Percentiles rank a stretch among this genome's conserved stretches.
Conservation (phyloP, 306 rosid genomes). For the Citrullus amarus region DNA sequence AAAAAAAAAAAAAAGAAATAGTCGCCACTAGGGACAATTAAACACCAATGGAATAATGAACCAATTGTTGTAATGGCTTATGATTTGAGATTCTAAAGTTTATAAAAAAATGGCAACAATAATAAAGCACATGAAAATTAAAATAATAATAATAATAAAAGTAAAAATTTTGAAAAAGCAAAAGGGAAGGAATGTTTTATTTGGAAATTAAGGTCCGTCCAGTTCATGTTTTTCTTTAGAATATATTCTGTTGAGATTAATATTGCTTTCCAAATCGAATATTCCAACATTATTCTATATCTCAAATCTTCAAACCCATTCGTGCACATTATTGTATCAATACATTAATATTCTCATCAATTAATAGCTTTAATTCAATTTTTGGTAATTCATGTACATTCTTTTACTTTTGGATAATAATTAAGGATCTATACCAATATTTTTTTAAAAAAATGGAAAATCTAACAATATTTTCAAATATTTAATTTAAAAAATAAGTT, state of each 20-base stretch:
- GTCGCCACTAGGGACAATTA: not conserved
- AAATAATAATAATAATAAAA: no score
- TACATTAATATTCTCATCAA: no score
- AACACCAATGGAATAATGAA: not conserved
- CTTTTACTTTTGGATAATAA: no score
- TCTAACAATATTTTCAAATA: no score
- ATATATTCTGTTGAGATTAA: not conserved
- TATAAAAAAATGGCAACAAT: no score
- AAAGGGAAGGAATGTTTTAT: not conserved
- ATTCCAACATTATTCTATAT: not conserved
- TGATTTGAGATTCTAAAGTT: not conserved
- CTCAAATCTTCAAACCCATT: not conserved
- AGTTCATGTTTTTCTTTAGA: not conserved
- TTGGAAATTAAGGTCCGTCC: not conserved
- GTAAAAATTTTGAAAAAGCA: not conserved
- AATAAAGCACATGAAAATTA: no score
- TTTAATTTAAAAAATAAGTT: no score
- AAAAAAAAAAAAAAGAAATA: not conserved
- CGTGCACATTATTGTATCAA: not conserved
- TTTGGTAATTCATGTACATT: no score
- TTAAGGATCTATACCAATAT: no score
- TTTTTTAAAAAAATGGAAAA: no score
- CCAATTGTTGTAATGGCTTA: not conserved
- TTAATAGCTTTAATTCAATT: no score
- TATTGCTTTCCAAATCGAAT: not conserved